These are phyloP conservation scores for Gossypium sturtianum DNA, from an alignment of 345 rosid genomes.

Conservation along the genomic window DNA sequence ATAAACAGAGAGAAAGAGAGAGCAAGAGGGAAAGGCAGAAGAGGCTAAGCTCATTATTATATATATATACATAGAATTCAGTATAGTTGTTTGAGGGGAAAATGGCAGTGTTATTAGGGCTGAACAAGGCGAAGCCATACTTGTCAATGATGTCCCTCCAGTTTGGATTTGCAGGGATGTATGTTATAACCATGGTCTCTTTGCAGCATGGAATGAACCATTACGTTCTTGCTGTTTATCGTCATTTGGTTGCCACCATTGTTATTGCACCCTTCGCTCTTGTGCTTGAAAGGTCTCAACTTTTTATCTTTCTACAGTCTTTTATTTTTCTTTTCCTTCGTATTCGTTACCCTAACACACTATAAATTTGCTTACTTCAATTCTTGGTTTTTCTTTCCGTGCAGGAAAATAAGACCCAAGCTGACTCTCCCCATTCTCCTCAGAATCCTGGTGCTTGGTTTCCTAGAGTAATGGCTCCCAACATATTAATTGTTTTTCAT, in stretches of 20 bases:
- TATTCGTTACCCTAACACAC: not conserved
- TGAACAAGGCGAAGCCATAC: constrained; percentile 47
- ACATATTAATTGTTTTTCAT: not conserved
- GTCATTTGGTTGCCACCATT: constrained; percentile 66
- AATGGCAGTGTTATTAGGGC: not conserved
- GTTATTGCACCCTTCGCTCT: constrained; percentile 81
- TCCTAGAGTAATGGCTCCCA: constrained; percentile 60
- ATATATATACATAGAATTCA: not conserved
- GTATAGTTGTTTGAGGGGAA: not conserved
- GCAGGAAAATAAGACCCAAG: constrained; percentile 90
- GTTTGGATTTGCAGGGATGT: constrained; percentile 90
- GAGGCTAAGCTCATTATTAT: not conserved
- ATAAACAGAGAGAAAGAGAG: not conserved
- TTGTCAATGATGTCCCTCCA: constrained; percentile 70
- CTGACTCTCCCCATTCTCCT: constrained; percentile 67
- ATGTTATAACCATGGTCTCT: constrained; percentile 68
- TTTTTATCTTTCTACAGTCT: not conserved
- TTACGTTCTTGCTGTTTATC: constrained; percentile 66
- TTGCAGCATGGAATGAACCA: constrained; percentile 78
- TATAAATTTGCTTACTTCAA: not conserved
- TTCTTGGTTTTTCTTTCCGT: not conserved
- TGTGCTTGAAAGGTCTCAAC: constrained; percentile 58
- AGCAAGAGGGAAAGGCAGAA: not conserved
- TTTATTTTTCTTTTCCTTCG: not conserved
- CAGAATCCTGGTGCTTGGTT: constrained; percentile 62